Base-by-base conservation (phyloP, 805 yeast genomes). In the Zygoascus bituminiphila region DNA sequence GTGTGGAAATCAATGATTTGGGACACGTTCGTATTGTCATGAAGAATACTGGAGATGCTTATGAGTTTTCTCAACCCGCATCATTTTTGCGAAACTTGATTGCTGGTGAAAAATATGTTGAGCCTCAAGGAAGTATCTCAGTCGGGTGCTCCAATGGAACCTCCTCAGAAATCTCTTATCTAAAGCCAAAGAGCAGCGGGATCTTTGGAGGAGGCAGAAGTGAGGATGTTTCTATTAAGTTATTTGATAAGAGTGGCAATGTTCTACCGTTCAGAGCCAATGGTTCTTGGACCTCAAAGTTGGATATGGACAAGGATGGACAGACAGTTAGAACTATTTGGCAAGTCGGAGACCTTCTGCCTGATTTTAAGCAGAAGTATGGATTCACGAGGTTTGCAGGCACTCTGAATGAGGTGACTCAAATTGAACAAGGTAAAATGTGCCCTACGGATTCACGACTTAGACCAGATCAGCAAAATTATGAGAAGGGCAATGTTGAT, bases 21-120 rank as follows among this genome's bases (percentile, higher is more conserved):
- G 98, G 98, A 35, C 70, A 71, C 12, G 69, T 84, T 3, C 75
- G 73, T 41, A 69, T 93, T 35, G 70, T 72, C 2, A 69, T 82
- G 41, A 76, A 76, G 50, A 58, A 69, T 2, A 73, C 82, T 0
- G 88, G 87, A 1, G 95, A 86, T 57, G 70, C 69, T 9, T 85
- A 81, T 59, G 78, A 79, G 52, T 93, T 95, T 91, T 62, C 71
- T 19, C 89, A 82, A 54, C 97, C 98, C 6, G 79, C 84, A 1
- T 81, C 94, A 0, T 74, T 86, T 57, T 67, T 93, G 57, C 82
- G 91, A 58, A 91, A 91, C 61, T 74, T 93, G 42, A 79, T 93
- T 58, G 96, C 97, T 1, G 98, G 98, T 22, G 98, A 93, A 59
- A 84, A 88, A 63, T 93, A 89, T 64, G 73, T 87, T 12, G 98